Percentiles rank a stretch among this genome's conserved stretches.
phyloP scores from a whole-genome alignment of 2,329 filamentous ascomycete genomes.

The Fusarium protoensiforme region DNA sequence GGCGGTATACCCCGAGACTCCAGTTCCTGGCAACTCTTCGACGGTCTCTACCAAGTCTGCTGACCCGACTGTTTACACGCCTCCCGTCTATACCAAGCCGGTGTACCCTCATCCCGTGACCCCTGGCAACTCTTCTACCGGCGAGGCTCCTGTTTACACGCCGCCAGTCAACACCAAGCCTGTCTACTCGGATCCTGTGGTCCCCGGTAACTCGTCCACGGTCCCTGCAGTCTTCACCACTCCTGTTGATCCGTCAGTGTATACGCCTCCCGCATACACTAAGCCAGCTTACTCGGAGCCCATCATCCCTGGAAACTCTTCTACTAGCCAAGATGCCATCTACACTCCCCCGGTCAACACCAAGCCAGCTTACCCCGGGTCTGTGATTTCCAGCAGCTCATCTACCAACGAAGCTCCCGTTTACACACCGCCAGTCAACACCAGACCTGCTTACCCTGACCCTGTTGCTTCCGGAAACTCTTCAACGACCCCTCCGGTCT shows the following conservation, averaged over 20 bases:
- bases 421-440: slow-evolving; percentile 26
- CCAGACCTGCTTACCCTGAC: neutral
- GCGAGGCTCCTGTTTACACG: slow-evolving; percentile 1
- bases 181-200: neutral
- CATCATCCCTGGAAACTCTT: neutral
- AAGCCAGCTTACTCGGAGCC: neutral
- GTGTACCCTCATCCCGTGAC: neutral
- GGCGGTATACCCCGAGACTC: neutral
- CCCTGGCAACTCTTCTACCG: slow-evolving; percentile 19
- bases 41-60: neutral
- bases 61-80: slow-evolving; percentile 6
- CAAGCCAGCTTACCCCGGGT: slow-evolving; percentile 1
- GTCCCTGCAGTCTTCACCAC: neutral
- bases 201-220: neutral
- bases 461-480: slow-evolving; percentile 1
- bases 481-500: slow-evolving; percentile 17
- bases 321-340: neutral
- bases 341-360: slow-evolving; percentile 3
- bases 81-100: slow-evolving; percentile 24
- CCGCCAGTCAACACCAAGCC: neutral
- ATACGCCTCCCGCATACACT: neutral
- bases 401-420: slow-evolving; percentile 9
- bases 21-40: slow-evolving; percentile 4
- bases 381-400: neutral
- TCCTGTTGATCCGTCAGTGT: neutral